phyloP scores from a whole-genome alignment of 331 rosid species.

The Spiraea crenata region DNA sequence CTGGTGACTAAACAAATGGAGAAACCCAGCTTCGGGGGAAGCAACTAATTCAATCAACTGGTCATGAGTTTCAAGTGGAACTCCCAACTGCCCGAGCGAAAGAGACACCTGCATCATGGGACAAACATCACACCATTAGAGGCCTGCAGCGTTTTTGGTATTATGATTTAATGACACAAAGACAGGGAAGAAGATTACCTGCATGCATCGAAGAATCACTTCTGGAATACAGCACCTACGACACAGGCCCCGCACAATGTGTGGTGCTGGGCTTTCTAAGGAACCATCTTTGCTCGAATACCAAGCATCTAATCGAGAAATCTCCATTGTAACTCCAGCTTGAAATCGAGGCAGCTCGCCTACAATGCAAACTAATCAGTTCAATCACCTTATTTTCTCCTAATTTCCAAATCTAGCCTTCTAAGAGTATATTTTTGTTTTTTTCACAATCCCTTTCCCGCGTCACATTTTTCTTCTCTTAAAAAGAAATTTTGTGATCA shows the following conservation, averaged over 20 bases:
- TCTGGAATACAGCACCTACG: slow-evolving; percentile 95
- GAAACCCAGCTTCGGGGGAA: slow-evolving; percentile 57
- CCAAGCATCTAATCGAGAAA: slow-evolving; percentile 90
- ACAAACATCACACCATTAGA: slow-evolving; percentile 5
- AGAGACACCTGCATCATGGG: slow-evolving; percentile 64
- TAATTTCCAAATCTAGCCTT: neutral
- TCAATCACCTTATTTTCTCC: slow-evolving; percentile 8
- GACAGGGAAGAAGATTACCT: slow-evolving; percentile 46
- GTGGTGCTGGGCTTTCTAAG: slow-evolving; percentile 61
- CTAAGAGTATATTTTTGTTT: neutral
- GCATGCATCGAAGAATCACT: slow-evolving; percentile 90
- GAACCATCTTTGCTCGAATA: slow-evolving; percentile 67
- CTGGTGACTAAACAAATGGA: slow-evolving; percentile 89
- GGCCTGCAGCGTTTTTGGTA: slow-evolving; percentile 8
- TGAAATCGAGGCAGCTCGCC: slow-evolving; percentile 98
- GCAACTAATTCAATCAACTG: slow-evolving; percentile 76
- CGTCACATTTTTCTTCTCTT: neutral
- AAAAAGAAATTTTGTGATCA: neutral
- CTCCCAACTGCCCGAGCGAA: slow-evolving; percentile 69
- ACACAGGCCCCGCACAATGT: slow-evolving; percentile 84
- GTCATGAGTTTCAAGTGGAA: slow-evolving; percentile 63
- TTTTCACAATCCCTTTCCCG: neutral
- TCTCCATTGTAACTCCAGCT: slow-evolving; percentile 88
- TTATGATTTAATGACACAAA: neutral
- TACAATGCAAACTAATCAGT: slow-evolving; percentile 36